A percentile compares a stretch with the other conserved stretches of the same genome.
Evolutionary conservation across 495 filamentous ascomycete genomes (phyloP).

Genomic region (Neurospora sp.): DNA sequence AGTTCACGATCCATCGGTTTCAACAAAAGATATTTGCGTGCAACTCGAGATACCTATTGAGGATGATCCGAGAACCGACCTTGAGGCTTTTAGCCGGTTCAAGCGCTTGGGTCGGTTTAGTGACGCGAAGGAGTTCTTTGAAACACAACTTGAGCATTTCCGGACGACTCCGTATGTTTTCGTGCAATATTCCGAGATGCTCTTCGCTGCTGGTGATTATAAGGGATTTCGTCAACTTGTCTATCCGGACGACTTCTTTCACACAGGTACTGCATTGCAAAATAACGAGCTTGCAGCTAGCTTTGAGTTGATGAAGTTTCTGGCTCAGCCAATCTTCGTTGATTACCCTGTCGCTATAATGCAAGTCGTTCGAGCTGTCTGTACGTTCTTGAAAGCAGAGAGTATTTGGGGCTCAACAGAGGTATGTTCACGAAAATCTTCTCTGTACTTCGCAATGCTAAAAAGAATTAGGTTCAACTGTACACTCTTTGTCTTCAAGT

Average conservation of each 20-base stretch:
- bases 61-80: slow-evolving; percentile 9
- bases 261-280: not conserved
- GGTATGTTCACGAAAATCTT: not conserved
- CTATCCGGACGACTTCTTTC: not conserved
- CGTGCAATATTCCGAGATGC: slow-evolving; percentile 13
- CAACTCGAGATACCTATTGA: slow-evolving; percentile 7
- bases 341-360: not conserved
- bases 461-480: slow-evolving; percentile 2
- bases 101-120: slow-evolving; percentile 12
- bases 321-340: not conserved
- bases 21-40: slow-evolving; percentile 8
- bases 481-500: slow-evolving; percentile 3
- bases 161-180: slow-evolving; percentile 5
- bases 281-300: slow-evolving; percentile 3
- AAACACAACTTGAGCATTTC: not conserved
- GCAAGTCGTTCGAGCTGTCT: not conserved
- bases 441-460: not conserved
- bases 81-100: slow-evolving; percentile 14
- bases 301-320: slow-evolving; percentile 4
- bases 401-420: slow-evolving; percentile 8
- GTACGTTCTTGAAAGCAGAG: not conserved
- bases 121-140: slow-evolving; percentile 10
- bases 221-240: not conserved
- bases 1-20: slow-evolving; percentile 9
- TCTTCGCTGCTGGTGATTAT: slow-evolving; percentile 10